Conservation (phyloP, 345 rosid genomes). For the Citrus medica region DNA sequence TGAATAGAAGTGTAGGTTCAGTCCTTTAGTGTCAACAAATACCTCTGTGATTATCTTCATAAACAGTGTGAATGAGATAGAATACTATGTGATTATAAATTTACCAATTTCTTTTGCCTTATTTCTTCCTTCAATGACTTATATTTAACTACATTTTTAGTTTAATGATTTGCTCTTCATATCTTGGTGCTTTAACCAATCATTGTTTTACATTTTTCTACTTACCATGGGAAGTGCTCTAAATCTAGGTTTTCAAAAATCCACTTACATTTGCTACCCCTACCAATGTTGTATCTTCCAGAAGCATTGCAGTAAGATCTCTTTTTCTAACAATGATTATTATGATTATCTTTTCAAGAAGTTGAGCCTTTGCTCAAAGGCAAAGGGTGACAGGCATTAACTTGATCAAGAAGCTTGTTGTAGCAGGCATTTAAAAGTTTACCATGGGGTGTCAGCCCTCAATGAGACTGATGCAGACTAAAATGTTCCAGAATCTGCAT, state of each 20-base stretch:
- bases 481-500: not conserved
- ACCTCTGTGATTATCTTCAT: constrained; percentile 17
- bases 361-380: not conserved
- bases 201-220: constrained; percentile 3
- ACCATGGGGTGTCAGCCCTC: not conserved
- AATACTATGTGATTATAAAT: constrained; percentile 17
- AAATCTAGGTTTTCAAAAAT: constrained; percentile 13
- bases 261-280: not conserved
- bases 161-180: not conserved
- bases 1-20: constrained; percentile 39
- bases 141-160: not conserved
- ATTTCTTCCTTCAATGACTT: not conserved
- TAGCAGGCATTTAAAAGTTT: constrained; percentile 1
- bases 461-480: not conserved
- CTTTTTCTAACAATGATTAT: not conserved
- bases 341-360: not conserved
- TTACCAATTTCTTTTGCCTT: constrained; percentile 3
- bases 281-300: not conserved
- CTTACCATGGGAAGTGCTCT: not conserved
- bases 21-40: constrained; percentile 8
- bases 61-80: constrained; percentile 23
- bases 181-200: not conserved
- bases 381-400: not conserved
- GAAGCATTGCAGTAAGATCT: constrained; percentile 15
- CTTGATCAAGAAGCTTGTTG: not conserved